A percentile compares a stretch with the other conserved stretches of the same genome.
These are phyloP conservation scores for Rhipidocladum racemiflorum DNA, from an alignment of 176 grass and related monocot species.

Conservation along the genomic window DNA sequence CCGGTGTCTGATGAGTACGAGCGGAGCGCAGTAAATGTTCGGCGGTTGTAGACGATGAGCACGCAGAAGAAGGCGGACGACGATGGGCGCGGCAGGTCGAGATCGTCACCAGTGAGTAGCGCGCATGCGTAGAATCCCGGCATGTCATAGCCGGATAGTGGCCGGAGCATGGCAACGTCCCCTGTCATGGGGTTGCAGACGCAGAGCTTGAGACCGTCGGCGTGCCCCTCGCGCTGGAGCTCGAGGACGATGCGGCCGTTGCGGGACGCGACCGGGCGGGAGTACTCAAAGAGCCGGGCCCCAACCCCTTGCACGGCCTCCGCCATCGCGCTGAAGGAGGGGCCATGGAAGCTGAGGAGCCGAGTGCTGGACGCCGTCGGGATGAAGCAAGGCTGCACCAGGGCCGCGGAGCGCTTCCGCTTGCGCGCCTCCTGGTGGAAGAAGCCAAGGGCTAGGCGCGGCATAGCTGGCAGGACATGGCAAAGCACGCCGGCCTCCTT, in stretches of 20 bases:
- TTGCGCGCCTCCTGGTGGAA: no score
- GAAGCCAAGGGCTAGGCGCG: neutral
- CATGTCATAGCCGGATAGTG: no score
- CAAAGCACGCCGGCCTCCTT: neutral
- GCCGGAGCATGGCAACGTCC: neutral
- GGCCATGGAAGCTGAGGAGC: neutral
- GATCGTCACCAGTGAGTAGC: neutral
- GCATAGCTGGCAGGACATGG: neutral
- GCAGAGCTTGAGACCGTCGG: no score
- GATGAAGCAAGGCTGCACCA: neutral
- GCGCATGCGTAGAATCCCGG: no score
- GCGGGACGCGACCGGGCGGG: no score
- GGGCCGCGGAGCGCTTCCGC: neutral
- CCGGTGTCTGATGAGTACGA: neutral
- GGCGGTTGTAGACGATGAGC: conserved; percentile 21
- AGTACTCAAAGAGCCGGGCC: neutral
- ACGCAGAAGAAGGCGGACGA: neutral
- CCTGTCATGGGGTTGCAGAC: no score
- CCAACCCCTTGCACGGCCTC: neutral
- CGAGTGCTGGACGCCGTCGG: neutral
- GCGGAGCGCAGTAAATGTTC: neutral
- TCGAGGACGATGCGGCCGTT: no score
- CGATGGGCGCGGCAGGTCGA: neutral
- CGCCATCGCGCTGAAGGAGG: neutral
- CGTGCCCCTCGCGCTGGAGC: no score